Evolutionary conservation across 192 early-diverging fungal species (phyloP).

Genomic region (Dissophora ornata): DNA sequence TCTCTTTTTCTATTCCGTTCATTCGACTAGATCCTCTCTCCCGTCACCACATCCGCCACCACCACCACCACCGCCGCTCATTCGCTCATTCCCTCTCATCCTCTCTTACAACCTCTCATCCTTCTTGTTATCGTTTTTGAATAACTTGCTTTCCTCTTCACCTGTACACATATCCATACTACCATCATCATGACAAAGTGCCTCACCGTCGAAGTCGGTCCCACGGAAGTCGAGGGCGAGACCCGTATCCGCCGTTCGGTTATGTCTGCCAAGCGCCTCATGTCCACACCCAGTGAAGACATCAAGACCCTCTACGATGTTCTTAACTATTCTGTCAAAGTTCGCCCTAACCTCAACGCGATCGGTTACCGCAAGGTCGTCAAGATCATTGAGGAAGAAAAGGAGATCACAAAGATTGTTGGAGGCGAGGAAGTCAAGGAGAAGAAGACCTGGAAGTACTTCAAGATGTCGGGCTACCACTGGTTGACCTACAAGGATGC

Average conservation of each 20-base stretch:
- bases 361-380: slow-evolving; percentile 80
- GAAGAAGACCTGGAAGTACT: slow-evolving; percentile 87
- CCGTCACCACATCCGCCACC: slow-evolving; percentile 3
- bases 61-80: background rate
- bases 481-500: slow-evolving; percentile 87
- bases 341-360: slow-evolving; percentile 67
- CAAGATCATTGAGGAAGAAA: slow-evolving; percentile 77
- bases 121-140: background rate
- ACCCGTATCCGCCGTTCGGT: slow-evolving; percentile 60
- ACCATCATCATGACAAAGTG: slow-evolving; percentile 52
- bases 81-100: background rate
- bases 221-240: slow-evolving; percentile 53
- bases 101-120: background rate
- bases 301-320: slow-evolving; percentile 81
- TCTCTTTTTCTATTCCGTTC: slow-evolving; percentile 12
- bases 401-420: slow-evolving; percentile 71
- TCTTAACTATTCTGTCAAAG: slow-evolving; percentile 65
- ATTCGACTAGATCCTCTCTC: slow-evolving; percentile 27
- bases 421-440: slow-evolving; percentile 69
- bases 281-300: slow-evolving; percentile 54
- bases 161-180: background rate
- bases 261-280: slow-evolving; percentile 57
- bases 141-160: background rate
- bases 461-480: slow-evolving; percentile 80
- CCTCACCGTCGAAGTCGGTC: slow-evolving; percentile 54